Conservation (phyloP, 2,329 filamentous ascomycete genomes). For the Fusarium sororula region DNA sequence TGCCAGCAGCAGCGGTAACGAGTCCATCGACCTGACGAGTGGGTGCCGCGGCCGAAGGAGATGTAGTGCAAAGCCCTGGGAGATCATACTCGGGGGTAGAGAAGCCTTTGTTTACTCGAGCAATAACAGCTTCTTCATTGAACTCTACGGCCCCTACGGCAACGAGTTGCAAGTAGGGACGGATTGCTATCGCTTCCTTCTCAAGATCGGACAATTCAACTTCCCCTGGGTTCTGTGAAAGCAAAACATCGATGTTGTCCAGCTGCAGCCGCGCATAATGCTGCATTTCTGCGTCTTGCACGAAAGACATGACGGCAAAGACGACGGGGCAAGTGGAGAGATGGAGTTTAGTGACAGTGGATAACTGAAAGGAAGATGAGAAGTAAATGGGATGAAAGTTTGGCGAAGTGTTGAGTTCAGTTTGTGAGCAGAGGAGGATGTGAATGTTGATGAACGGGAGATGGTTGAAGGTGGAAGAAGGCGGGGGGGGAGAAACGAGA, state of each 20-base stretch:
- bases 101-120: neutral
- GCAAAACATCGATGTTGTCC: neutral
- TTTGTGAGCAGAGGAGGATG: neutral
- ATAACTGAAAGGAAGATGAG: fast-evolving
- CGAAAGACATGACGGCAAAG: neutral
- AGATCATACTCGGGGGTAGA: neutral
- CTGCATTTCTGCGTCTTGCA: neutral
- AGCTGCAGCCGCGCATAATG: neutral
- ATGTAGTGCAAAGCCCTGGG: neutral
- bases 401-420: no score
- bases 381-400: neutral
- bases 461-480: neutral
- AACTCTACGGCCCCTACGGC: neutral
- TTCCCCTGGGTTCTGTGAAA: no score
- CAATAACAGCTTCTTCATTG: neutral
- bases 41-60: neutral
- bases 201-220: fast-evolving
- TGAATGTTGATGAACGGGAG: neutral
- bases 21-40: neutral
- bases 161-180: neutral
- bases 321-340: no score
- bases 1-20: neutral
- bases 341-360: fast-evolving
- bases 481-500: no score
- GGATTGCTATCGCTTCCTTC: fast-evolving